phyloP scores from a whole-genome alignment of 768 basidiomycete species.

The Trametes maxima region DNA sequence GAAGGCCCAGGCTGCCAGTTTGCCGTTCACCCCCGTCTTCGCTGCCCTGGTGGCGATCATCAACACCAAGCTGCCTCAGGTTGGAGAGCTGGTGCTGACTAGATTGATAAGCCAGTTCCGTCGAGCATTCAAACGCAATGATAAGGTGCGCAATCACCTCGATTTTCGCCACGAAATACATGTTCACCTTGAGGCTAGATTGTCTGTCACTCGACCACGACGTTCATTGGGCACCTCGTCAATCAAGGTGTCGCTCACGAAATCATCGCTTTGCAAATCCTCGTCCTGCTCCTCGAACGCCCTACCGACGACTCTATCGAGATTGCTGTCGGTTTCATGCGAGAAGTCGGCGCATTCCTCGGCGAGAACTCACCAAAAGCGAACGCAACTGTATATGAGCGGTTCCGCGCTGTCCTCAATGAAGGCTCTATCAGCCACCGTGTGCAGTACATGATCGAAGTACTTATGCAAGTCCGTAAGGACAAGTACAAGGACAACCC shows the following conservation, averaged over 20 bases:
- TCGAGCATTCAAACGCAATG: conserved; percentile 92
- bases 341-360: conserved; percentile 95
- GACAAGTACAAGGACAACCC: conserved; percentile 99
- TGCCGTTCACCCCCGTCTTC: conserved; percentile 97
- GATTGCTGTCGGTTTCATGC: conserved; percentile 96
- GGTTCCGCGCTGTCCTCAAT: conserved; percentile 95
- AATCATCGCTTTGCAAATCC: conserved; percentile 91
- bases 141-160: conserved; percentile 67
- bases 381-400: conserved; percentile 92
- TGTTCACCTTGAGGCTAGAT: conserved; percentile 51
- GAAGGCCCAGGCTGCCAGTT: conserved; percentile 96
- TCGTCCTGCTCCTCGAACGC: conserved; percentile 91
- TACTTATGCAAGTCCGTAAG: conserved; percentile 97
- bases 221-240: conserved; percentile 76
- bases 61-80: conserved; percentile 96
- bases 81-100: conserved; percentile 88
- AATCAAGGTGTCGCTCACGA: conserved; percentile 95
- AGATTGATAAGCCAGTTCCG: conserved; percentile 95
- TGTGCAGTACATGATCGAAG: conserved; percentile 99
- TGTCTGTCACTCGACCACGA: conserved; percentile 77
- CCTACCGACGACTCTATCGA: conserved; percentile 98
- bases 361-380: conserved; percentile 93
- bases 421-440: conserved; percentile 94
- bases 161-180: neutral
- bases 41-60: conserved; percentile 92